phyloP scores from a whole-genome alignment of 257 asterid genomes.

The Datura wrightii region DNA sequence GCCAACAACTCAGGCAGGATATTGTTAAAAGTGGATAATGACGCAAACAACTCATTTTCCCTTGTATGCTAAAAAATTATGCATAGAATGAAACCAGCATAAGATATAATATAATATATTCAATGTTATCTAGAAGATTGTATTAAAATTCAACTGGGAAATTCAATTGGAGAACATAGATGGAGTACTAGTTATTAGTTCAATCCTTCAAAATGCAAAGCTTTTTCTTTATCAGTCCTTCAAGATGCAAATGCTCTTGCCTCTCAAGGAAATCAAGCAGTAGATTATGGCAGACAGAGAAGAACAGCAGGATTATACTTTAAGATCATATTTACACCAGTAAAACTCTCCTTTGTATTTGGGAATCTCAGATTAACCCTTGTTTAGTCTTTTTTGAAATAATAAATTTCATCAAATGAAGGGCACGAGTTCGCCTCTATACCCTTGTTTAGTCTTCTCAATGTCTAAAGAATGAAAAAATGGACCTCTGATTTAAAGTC shows the following conservation, averaged over 20 bases:
- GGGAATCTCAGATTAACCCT: neutral
- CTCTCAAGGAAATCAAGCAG: neutral
- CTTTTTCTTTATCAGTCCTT: neutral
- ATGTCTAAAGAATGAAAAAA: neutral
- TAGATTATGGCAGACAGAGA: neutral
- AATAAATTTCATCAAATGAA: too few species aligned
- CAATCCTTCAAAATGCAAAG: neutral
- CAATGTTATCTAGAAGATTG: too few species aligned
- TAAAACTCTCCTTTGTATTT: neutral
- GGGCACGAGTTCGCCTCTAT: neutral
- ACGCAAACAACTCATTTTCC: too few species aligned
- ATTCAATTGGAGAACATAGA: too few species aligned
- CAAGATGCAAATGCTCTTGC: neutral
- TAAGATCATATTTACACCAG: neutral
- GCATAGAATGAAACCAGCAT: too few species aligned
- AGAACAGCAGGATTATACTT: neutral
- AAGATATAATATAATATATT: too few species aligned
- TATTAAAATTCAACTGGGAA: too few species aligned
- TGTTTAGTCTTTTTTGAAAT: too few species aligned
- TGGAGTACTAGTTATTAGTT: neutral
- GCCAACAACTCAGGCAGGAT: neutral
- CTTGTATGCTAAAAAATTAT: too few species aligned
- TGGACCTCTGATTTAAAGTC: neutral
- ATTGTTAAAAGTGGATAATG: neutral
- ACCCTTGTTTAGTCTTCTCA: neutral